Percentiles rank a stretch among this genome's conserved stretches.
These are phyloP conservation scores for Penicillium sp. DNA, from an alignment of 2,329 filamentous ascomycete genomes.

Conservation along the genomic window DNA sequence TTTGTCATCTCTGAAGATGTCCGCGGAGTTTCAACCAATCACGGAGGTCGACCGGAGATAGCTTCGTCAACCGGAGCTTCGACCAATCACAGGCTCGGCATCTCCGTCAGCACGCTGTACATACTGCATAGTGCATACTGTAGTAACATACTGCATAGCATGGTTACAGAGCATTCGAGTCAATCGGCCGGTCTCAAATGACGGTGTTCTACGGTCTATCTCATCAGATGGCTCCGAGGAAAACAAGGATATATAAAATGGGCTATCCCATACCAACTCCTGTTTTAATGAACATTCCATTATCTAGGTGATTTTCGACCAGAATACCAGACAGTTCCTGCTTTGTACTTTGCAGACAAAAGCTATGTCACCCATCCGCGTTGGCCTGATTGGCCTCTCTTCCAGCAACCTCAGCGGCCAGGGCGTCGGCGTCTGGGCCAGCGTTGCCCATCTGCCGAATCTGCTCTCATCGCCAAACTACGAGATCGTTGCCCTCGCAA, in stretches of 20 bases:
- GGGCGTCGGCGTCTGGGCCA: not conserved
- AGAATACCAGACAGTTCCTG: too few relatives aligned
- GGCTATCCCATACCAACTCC: not conserved
- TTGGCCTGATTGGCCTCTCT: slow-evolving; percentile 6
- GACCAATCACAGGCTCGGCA: not conserved
- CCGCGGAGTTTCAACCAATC: not conserved
- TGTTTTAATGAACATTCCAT: too few relatives aligned
- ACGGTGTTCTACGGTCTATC: too few relatives aligned
- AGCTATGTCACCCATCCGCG: slow-evolving; percentile 11
- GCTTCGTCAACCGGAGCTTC: not conserved
- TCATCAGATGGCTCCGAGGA: too few relatives aligned
- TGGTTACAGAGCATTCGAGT: too few relatives aligned
- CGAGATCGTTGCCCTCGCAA: slow-evolving; percentile 7
- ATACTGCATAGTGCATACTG: too few relatives aligned
- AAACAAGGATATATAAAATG: too few relatives aligned
- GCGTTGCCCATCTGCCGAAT: slow-evolving; percentile 3
- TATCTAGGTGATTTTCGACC: too few relatives aligned
- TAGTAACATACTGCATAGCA: too few relatives aligned
- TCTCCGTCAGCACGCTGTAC: too few relatives aligned
- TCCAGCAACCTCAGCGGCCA: not conserved
- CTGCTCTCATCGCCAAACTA: slow-evolving; percentile 6
- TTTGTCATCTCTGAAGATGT: not conserved
- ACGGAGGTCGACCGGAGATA: not conserved
- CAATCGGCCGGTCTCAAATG: not conserved
- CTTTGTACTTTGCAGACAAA: too few relatives aligned